Base-by-base conservation (phyloP, 108 stramenopile species). In the Nannochloropsis gaditana region DNA sequence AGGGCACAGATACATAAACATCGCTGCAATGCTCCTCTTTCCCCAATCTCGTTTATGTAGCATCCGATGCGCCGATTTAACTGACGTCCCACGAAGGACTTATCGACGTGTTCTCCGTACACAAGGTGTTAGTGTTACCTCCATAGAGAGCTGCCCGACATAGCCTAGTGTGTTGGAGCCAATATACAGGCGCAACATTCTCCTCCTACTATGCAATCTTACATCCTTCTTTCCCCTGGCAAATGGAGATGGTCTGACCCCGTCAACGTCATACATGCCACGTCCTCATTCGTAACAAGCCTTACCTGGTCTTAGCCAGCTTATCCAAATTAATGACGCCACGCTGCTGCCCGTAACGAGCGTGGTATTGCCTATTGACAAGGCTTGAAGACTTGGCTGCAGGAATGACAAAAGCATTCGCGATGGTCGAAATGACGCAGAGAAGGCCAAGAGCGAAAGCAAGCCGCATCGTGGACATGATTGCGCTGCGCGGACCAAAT, bases 251-350 rank as follows among this genome's bases (percentile, higher is more conserved):
- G 31, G 59, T 73, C 59, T 73, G 59, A 73, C 15, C 59, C 59
- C 59, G 59, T 73, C 59, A 73, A 73, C 59, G 59, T 73, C 59
- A 73, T n/a, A 73, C 59, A 11, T 50, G 47, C 47, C 47, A 50
- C 47, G 47, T 50, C 47, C 47, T n/a, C 59, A 2, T 6, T 73
- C 6, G 59, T n/a, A 73, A 73, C 59, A 15, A n/a, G 59, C 59
- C 59, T 73, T 8, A 73, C 59, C 59, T 73, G 4, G 59, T n/a
- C 59, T n/a, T n/a, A n/a, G 19, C 59, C 59, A 73, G 15, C 59
- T 3, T n/a, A 15, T 3, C 19, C 59, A 73, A 4, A n/a, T n/a
- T 2, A 2, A n/a, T n/a, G n/a, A n/a, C 3, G 19, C 8, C n/a
- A n/a, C 59, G n/a, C 8, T n/a, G 19, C n/a, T 73, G 59, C 59